Evolutionary conservation across 768 basidiomycete species (phyloP).

Genomic region (Boletus barrowsii): DNA sequence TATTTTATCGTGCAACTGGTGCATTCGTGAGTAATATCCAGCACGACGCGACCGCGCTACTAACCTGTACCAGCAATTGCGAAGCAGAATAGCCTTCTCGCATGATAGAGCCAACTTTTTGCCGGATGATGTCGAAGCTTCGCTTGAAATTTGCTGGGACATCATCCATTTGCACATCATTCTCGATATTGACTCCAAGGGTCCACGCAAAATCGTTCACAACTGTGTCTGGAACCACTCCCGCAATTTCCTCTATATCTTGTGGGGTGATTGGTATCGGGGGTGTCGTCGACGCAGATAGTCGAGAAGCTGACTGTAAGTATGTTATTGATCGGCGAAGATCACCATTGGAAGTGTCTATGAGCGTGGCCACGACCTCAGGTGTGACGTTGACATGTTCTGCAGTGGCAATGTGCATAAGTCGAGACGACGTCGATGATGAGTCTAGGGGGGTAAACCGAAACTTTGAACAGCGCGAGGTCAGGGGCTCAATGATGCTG

Average conservation of each 20-base stretch:
- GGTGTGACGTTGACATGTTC: conserved; percentile 63
- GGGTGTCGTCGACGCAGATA: conserved; percentile 71
- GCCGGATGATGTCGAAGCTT: conserved; percentile 61
- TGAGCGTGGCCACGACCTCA: conserved; percentile 67
- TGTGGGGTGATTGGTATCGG: conserved; percentile 69
- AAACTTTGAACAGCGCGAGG: conserved; percentile 99
- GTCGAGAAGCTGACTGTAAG: conserved; percentile 89
- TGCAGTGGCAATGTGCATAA: conserved; percentile 73
- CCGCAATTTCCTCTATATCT: conserved; percentile 96
- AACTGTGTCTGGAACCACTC: conserved; percentile 79
- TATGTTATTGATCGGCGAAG: conserved; percentile 97
- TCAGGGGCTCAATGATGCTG: conserved; percentile 97
- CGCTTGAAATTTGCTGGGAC: conserved; percentile 24
- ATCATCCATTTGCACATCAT: conserved; percentile 50
- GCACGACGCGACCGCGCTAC: conserved; percentile 16
- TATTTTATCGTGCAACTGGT: conserved; percentile 86
- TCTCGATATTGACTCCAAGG: conserved; percentile 68
- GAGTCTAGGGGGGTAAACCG: conserved; percentile 92
- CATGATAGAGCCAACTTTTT: conserved; percentile 71
- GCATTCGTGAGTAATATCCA: conserved; percentile 5
- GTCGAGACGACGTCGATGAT: conserved; percentile 66
- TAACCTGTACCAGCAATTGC: conserved; percentile 84
- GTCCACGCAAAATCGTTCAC: conserved; percentile 66
- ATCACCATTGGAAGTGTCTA: conserved; percentile 84
- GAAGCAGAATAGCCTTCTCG: conserved; percentile 91